Base-by-base conservation (phyloP, 345 rosid genomes). In the Pugionium cornutum region DNA sequence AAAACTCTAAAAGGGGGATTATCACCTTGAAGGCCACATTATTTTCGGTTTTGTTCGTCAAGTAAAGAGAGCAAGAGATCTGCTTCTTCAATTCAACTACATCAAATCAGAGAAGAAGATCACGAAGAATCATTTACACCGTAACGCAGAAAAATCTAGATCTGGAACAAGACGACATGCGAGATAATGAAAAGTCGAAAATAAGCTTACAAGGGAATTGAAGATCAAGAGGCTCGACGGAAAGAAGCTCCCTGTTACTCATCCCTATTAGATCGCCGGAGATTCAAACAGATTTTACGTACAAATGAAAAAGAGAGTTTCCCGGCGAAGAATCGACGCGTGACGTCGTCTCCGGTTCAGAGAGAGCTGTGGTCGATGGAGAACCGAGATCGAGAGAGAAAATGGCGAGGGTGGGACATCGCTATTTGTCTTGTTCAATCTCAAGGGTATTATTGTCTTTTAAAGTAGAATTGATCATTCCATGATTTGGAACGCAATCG, bases 31-130 rank as follows among this genome's bases (percentile, higher is more conserved):
- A 40, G 2, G 44, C 44, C 2, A 40, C 44, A 40, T 40, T 8
- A 8, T 40, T 40, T 2, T 40, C 44, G 3, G 44, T 40, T 4
- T 40, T 40, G 44, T 40, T 40, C n/a, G 44, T 40, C 5, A 88
- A 68, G 44, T 75, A 85, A 73, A 88, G 70, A 66, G 86, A 78
- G 64, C 87, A 81, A 35, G 86, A 68, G 62, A 80, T 82, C 80
- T 81, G 89, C 78, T 80, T 85, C 87, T 63, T 81, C 86, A 86
- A 69, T 77, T 84, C 86, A 78, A 87, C 89, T 86, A 68, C 64
- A 50, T 58, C 58, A 36, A 54, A 44, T 42, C 62, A 10, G 6
- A 66, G 7, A 35, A 53, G 53, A 62, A 29, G 42, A 29, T 18
- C 3, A 5, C 18, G 43, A 60, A 1, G 5, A 37, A 37, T 37